Evolutionary conservation across 106 monocot species (phyloP), one percentile per base, ranked within the genome.

Genomic region (Chionographis japonica): DNA sequence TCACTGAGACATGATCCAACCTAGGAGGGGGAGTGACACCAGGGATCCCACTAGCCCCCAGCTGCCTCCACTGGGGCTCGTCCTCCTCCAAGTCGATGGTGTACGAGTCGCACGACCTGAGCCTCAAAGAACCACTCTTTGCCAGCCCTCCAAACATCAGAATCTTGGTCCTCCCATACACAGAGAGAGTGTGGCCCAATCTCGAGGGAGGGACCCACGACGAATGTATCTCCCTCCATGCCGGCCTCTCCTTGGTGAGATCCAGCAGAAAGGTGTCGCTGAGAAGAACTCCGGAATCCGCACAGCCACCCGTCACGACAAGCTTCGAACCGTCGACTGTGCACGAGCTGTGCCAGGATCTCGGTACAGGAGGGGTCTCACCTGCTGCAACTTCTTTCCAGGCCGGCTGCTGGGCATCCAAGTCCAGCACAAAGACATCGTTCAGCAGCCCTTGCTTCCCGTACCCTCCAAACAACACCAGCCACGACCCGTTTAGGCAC

Each of bases 341-440:
- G 66, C 95, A 95, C 0, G 91, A 88, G 57, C 95, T 88, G 73
- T 95, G 95, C 95, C 95, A 95, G 6, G 95, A 95, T 62, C 95
- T 75, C 2, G 91, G 95, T 3, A 80, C 56, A 1, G 95, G 95
- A 37, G 88, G 81, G 18, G 72, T 62, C 57, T 69, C 78, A 4
- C 85, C 83, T 58, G 65, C 65, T 58, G 65, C 65, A 39, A 88
- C 80, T 69, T 88, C 79, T 72, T 86, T 91, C 95, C 95, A 95
- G 2, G 85, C 50, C 1, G 91, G 95, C 56, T 95, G 95, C 37
- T 86, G 63, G 2, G 88, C 91, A 74, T 95, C 91, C 50, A 95
- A 75, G 35, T 95, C 86, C 50, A 95, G 54, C 12, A 95, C 84
- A 46, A 95, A 95, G 46, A 91, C 84, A 66, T 95, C 95, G 8